A percentile compares a stretch with the other conserved stretches of the same genome.
Evolutionary conservation across 176 grass and related monocot genomes (phyloP).

Genomic region (Ananas comosus): DNA sequence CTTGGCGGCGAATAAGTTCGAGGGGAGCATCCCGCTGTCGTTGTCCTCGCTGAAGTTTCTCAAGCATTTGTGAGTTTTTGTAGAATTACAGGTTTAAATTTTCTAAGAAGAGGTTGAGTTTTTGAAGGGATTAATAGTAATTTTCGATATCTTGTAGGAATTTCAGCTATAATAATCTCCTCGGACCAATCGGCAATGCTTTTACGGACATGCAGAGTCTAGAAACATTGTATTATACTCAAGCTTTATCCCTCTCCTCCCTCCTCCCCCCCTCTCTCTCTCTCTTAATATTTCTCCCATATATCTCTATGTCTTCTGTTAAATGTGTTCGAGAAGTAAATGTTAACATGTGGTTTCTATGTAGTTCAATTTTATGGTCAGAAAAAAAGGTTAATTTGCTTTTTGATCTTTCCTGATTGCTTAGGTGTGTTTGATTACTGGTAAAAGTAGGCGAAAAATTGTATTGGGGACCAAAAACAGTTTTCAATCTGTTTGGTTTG

Average conservation of each 20-base stretch:
- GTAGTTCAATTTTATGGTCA: background rate
- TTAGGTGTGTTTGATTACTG: too few species aligned
- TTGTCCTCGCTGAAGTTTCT: conserved; percentile 55
- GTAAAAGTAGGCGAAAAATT: too few species aligned
- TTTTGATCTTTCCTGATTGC: background rate
- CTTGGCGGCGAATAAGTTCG: conserved; percentile 61
- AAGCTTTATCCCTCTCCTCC: conserved; percentile 3
- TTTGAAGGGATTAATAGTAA: conserved; percentile 4
- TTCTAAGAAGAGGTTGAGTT: background rate
- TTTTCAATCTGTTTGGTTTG: too few species aligned
- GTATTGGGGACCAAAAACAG: too few species aligned
- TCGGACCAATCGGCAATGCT: conserved; percentile 62
- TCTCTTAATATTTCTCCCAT: conserved; percentile 4
- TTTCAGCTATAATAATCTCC: conserved; percentile 66
- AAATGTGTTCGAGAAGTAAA: conserved; percentile 13
- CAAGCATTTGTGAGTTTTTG: conserved; percentile 59
- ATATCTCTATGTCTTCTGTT: background rate
- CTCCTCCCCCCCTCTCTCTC: background rate
- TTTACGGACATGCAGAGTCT: conserved; percentile 57
- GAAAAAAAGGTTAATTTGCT: background rate
- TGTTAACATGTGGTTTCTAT: background rate
- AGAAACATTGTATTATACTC: conserved; percentile 48
- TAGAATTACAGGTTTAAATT: background rate
- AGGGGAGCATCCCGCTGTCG: conserved; percentile 50
- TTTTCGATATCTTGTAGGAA: conserved; percentile 39